Evolutionary conservation across 495 filamentous ascomycete genomes (phyloP).

Genomic region (Acidomyces sp.): DNA sequence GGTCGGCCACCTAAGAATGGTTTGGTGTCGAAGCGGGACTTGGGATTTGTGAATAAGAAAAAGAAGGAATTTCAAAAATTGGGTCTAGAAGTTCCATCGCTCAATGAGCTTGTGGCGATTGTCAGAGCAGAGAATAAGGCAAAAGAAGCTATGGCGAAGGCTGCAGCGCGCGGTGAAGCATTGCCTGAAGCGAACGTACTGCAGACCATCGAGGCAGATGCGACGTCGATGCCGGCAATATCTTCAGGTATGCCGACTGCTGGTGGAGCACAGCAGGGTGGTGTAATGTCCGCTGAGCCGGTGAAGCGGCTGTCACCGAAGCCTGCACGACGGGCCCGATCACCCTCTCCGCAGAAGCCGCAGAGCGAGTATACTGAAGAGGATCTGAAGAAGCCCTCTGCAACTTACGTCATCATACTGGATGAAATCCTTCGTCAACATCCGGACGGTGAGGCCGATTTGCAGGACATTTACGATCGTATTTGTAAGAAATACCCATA

Average conservation of each 20-base stretch:
- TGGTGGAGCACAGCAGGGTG: constrained; percentile 34
- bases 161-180: constrained; percentile 4
- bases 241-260: not conserved
- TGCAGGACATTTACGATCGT: constrained; percentile 87
- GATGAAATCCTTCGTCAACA: constrained; percentile 76
- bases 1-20: constrained; percentile 85
- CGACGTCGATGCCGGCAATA: not conserved
- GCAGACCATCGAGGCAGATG: constrained; percentile 13
- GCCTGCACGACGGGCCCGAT: constrained; percentile 45
- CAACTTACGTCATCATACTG: constrained; percentile 82
- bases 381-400: constrained; percentile 68
- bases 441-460: constrained; percentile 49
- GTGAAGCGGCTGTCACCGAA: constrained; percentile 5
- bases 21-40: constrained; percentile 79
- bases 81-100: constrained; percentile 1
- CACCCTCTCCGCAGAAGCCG: constrained; percentile 59
- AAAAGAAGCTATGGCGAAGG: constrained; percentile 7
- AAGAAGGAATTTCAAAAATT: constrained; percentile 17
- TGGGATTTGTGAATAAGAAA: constrained; percentile 10
- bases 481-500: constrained; percentile 81
- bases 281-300: constrained; percentile 35
- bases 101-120: constrained; percentile 1
- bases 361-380: constrained; percentile 69
- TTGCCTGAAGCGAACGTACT: constrained; percentile 4
- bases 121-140: constrained; percentile 14